phyloP scores from a whole-genome alignment of 495 filamentous ascomycete species.

The Talaromyces proteolyticus region DNA sequence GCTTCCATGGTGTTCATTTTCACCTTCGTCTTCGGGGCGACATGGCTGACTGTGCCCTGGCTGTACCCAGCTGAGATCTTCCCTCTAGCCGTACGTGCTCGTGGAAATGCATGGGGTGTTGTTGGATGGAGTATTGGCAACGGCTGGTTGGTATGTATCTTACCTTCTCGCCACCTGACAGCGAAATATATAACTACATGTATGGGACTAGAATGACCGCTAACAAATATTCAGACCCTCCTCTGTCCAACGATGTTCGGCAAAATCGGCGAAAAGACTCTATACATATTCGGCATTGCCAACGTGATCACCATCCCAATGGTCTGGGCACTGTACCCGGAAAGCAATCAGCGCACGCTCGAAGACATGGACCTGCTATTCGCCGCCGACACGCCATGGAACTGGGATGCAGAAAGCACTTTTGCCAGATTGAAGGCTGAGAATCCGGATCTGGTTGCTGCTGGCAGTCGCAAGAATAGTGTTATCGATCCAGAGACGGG shows the following conservation, averaged over 20 bases:
- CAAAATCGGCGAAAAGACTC: slow-evolving; percentile 56
- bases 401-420: slow-evolving; percentile 59
- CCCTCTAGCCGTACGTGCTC: slow-evolving; percentile 59
- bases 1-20: slow-evolving; percentile 66
- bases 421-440: slow-evolving; percentile 48
- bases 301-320: slow-evolving; percentile 59
- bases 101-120: slow-evolving; percentile 71
- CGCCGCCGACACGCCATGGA: slow-evolving; percentile 51
- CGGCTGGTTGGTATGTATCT: slow-evolving; percentile 52
- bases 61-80: slow-evolving; percentile 70
- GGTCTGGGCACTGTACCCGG: slow-evolving; percentile 65
- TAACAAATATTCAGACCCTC: slow-evolving; percentile 49
- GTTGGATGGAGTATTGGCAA: slow-evolving; percentile 72
- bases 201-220: too few relatives aligned
- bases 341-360: slow-evolving; percentile 61
- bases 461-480: slow-evolving; percentile 38
- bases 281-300: slow-evolving; percentile 60
- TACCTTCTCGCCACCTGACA: too few relatives aligned
- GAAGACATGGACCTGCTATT: slow-evolving; percentile 68
- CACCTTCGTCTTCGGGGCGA: slow-evolving; percentile 63
- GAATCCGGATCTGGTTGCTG: slow-evolving; percentile 42
- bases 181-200: too few relatives aligned
- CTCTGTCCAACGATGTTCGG: slow-evolving; percentile 60
- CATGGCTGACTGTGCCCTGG: slow-evolving; percentile 69
- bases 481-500: slow-evolving; percentile 43